Evolutionary conservation across 352 stramenopile genomes (phyloP).

Genomic region (Phytophthora uliginosa): DNA sequence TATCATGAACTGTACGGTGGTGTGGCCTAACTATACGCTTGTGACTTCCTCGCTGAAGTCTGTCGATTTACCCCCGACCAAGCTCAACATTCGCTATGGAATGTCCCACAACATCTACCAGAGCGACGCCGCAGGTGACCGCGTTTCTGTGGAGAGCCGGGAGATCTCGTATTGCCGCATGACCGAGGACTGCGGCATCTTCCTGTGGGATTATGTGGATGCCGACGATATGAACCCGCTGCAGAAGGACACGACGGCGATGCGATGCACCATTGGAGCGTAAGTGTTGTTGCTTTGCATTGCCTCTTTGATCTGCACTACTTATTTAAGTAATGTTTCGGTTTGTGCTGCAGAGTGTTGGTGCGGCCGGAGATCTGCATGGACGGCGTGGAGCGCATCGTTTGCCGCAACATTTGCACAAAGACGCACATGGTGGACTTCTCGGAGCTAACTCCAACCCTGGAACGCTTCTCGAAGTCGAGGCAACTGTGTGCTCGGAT

Average conservation of each 20-base stretch:
- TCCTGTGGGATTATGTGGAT: slow-evolving; percentile 50
- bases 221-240: slow-evolving; percentile 40
- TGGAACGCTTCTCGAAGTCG: slow-evolving; percentile 49
- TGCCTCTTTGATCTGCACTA: slow-evolving; percentile 16
- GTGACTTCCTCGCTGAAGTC: slow-evolving; percentile 27
- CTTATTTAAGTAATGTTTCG: too few relatives aligned
- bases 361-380: slow-evolving; percentile 52
- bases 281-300: slow-evolving; percentile 41
- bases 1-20: slow-evolving; percentile 33
- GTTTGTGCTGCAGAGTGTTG: slow-evolving; percentile 31
- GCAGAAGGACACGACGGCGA: slow-evolving; percentile 15
- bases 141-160: slow-evolving; percentile 35
- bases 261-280: slow-evolving; percentile 40
- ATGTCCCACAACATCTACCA: slow-evolving; percentile 31
- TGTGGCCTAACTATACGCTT: slow-evolving; percentile 41
- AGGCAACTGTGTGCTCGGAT: slow-evolving; percentile 36
- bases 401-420: slow-evolving; percentile 66
- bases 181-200: slow-evolving; percentile 32
- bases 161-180: slow-evolving; percentile 40
- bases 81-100: slow-evolving; percentile 42
- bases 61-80: slow-evolving; percentile 25
- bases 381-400: slow-evolving; percentile 61
- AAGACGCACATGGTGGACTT: slow-evolving; percentile 50
- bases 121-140: slow-evolving; percentile 31
- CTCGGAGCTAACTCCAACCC: slow-evolving; percentile 23